Conservation (phyloP, 2,329 filamentous ascomycete genomes). For the Colletotrichum liriopes region DNA sequence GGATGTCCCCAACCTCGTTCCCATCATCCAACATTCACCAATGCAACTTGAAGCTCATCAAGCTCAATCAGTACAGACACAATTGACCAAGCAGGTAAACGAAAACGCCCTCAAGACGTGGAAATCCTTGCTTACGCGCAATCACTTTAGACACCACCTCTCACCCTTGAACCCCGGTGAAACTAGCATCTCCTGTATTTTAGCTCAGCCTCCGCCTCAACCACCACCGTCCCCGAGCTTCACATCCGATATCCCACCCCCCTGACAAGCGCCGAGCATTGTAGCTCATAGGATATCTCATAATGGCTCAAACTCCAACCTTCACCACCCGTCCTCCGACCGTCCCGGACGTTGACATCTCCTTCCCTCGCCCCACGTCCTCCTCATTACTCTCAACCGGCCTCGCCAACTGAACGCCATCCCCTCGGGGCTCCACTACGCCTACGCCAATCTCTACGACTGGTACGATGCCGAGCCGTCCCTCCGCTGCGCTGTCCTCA, state of each 20-base stretch:
- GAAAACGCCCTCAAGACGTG: not conserved
- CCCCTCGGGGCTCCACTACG: slow-evolving; percentile 62
- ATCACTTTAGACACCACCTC: not conserved
- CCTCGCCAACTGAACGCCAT: slow-evolving; percentile 73
- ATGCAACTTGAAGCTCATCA: not conserved
- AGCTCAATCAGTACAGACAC: not conserved
- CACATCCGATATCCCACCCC: not conserved
- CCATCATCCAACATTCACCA: not conserved
- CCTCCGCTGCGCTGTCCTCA: slow-evolving; percentile 75
- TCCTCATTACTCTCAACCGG: slow-evolving; percentile 74
- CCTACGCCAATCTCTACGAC: slow-evolving; percentile 60
- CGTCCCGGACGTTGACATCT: slow-evolving; percentile 48
- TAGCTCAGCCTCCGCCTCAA: not conserved
- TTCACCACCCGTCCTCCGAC: slow-evolving; percentile 25
- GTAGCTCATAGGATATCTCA: not conserved
- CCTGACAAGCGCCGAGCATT: not conserved
- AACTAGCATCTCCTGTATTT: not conserved
- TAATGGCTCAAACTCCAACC: slow-evolving; percentile 13
- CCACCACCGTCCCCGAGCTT: slow-evolving; percentile 4
- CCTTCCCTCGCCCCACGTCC: slow-evolving; percentile 68
- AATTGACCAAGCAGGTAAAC: too few species aligned
- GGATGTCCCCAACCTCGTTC: slow-evolving; percentile 12
- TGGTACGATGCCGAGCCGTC: slow-evolving; percentile 76
- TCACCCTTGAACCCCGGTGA: slow-evolving; percentile 14
- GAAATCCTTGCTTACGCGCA: not conserved